These are phyloP conservation scores for Erythrophleum ivorense DNA, from an alignment of 331 rosid species.

Conservation along the genomic window DNA sequence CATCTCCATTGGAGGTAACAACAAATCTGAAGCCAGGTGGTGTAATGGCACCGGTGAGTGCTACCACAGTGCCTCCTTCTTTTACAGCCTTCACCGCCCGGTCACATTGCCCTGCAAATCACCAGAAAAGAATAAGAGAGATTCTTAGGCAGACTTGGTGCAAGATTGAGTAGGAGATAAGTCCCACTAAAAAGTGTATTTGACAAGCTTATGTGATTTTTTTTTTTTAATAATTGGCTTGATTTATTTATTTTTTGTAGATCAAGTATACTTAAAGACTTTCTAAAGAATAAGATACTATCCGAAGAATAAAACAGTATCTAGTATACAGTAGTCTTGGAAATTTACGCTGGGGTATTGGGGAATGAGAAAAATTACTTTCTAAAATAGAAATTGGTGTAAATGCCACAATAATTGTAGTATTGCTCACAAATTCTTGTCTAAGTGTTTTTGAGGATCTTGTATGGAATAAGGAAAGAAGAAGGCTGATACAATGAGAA, in stretches of 20 bases:
- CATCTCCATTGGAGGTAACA: constrained; percentile 85
- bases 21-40: constrained; percentile 98
- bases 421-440: neutral
- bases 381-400: neutral
- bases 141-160: too few relatives aligned
- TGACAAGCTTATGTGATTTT: neutral
- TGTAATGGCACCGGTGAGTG: constrained; percentile 84
- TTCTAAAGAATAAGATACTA: too few relatives aligned
- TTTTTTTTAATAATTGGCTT: too few relatives aligned
- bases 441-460: neutral
- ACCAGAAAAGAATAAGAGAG: neutral
- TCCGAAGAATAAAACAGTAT: too few relatives aligned
- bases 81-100: constrained; percentile 86
- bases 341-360: too few relatives aligned
- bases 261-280: too few relatives aligned
- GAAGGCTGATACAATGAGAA: neutral
- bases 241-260: too few relatives aligned
- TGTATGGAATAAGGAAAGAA: neutral
- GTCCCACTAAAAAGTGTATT: neutral
- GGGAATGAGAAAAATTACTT: too few relatives aligned
- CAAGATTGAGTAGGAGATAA: too few relatives aligned
- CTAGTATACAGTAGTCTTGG: neutral
- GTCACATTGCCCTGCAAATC: constrained; percentile 85
- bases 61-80: constrained; percentile 93
- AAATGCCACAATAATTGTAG: neutral